Base-by-base conservation (phyloP, 768 basidiomycete species). In the Vararia minispora region DNA sequence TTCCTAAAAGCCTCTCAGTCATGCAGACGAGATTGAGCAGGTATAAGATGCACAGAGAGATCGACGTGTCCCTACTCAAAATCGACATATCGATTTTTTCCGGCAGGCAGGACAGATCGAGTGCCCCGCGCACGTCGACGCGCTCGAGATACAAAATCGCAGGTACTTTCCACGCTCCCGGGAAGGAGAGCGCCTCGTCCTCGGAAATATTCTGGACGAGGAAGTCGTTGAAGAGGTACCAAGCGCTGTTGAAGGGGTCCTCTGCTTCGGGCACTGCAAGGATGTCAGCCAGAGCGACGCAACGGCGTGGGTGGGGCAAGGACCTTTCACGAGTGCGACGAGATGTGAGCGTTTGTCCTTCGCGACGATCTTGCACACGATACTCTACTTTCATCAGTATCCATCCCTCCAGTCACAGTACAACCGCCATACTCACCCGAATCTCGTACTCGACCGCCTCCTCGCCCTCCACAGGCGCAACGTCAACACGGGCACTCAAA, bases 151-250 rank as follows among this genome's bases (percentile, higher is more conserved):
- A 86, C n/a, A 97, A 49, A n/a, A 97, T 73, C 1, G 90, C 76
- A 1, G 94, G 94, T 6, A 84, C 92, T 74, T 99, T 99, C 94
- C 94, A 99, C 32, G 65, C 68, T n/a, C 70, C 78, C 7, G 83
- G 76, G 52, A 95, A 91, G 51, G 80, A 79, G 42, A 98, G 59
- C 1, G 87, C 94, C 49, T 97, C 91, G 24, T 78, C 71, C 58
- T 94, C 85, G 2, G 81, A 64, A 22, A 97, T 75, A 40, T 86
- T 85, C 33, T 68, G 68, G 10, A 99, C 95, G 1, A 79, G 69
- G 52, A 99, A 99, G 53, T 99, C 95, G 52, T 99, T 99, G 75
- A 98, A 98, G 39, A 98, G 58, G 51, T 82, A 82, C 95, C 95
- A 99, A 1, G 76, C 74, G 38, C 74, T 77, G 17, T 47, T 62